Percentiles rank a stretch among this genome's conserved stretches.
phyloP scores from a whole-genome alignment of 2,329 filamentous ascomycete species.

The Penicillium sp. region DNA sequence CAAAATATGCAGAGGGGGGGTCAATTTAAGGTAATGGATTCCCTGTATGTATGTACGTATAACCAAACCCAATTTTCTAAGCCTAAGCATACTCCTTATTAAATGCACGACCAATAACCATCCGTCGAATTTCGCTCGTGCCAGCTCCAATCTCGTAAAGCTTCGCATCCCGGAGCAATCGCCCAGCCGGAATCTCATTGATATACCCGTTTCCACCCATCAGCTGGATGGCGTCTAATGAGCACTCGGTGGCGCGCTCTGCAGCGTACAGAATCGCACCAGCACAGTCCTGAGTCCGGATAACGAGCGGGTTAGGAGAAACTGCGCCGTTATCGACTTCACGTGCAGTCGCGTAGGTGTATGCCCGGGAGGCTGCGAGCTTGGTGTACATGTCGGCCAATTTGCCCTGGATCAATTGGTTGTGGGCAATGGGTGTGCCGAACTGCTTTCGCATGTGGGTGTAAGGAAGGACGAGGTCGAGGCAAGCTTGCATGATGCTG shows the following conservation, averaged over 20 bases:
- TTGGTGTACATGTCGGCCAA: slow-evolving; percentile 98
- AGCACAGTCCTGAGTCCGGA: slow-evolving; percentile 89
- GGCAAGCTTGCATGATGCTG: slow-evolving; percentile 82
- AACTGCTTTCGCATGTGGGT: slow-evolving; percentile 90
- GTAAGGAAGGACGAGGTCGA: slow-evolving; percentile 86
- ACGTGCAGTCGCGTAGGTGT: slow-evolving; percentile 81
- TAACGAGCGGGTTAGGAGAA: slow-evolving; percentile 40
- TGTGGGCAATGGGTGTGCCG: slow-evolving; percentile 79
- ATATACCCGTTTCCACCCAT: slow-evolving; percentile 95
- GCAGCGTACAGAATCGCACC: slow-evolving; percentile 92
- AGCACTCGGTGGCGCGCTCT: slow-evolving; percentile 79
- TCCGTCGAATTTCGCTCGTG: slow-evolving; percentile 88
- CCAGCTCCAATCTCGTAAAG: slow-evolving; percentile 97
- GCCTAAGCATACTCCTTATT: slow-evolving; percentile 73
- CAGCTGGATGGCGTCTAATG: slow-evolving; percentile 86
- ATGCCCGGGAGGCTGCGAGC: slow-evolving; percentile 77
- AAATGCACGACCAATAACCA: slow-evolving; percentile 91
- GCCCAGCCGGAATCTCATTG: slow-evolving; percentile 89
- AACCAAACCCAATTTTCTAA: neutral
- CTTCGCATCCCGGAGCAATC: slow-evolving; percentile 75
- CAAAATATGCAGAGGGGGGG: too few species aligned
- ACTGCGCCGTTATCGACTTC: slow-evolving; percentile 73
- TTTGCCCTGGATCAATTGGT: slow-evolving; percentile 90
- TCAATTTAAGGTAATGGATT: too few species aligned
- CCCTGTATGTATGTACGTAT: slow-evolving; percentile 1